A percentile compares a stretch with the other conserved stretches of the same genome.
These are phyloP conservation scores for Pharus latifolius DNA, from an alignment of 176 grass and related monocot species.

Conservation along the genomic window DNA sequence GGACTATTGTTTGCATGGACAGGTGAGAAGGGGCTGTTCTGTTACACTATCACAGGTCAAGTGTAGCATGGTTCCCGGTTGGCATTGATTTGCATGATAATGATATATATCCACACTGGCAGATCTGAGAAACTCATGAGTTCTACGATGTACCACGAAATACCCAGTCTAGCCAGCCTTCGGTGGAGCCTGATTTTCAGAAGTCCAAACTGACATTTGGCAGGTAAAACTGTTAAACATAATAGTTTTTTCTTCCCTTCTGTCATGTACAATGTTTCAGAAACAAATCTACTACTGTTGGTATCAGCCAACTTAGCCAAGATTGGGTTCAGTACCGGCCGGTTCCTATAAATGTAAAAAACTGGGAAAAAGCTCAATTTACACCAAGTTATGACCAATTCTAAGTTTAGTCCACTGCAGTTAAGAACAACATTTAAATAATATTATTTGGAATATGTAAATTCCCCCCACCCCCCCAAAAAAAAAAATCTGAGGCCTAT, in stretches of 20 bases:
- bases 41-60: constrained; percentile 5
- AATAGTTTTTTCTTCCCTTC: neutral
- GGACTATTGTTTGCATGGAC: constrained; percentile 5
- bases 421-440: neutral
- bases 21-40: neutral
- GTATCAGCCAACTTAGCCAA: too few relatives aligned
- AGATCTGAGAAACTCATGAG: neutral
- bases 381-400: neutral
- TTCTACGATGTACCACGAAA: too few relatives aligned
- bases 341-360: too few relatives aligned
- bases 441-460: neutral
- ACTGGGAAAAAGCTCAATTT: too few relatives aligned
- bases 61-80: constrained; percentile 1
- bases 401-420: neutral
- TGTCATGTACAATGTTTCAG: too few relatives aligned
- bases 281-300: too few relatives aligned
- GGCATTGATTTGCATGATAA: neutral
- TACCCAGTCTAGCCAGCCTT: neutral
- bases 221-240: neutral
- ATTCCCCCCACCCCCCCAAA: too few relatives aligned
- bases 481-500: neutral
- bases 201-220: neutral
- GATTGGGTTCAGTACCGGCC: too few relatives aligned
- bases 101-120: neutral
- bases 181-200: neutral